Evolutionary conservation across 2,329 filamentous ascomycete genomes (phyloP).

Genomic region (Berkeleyomyces rouxiae): DNA sequence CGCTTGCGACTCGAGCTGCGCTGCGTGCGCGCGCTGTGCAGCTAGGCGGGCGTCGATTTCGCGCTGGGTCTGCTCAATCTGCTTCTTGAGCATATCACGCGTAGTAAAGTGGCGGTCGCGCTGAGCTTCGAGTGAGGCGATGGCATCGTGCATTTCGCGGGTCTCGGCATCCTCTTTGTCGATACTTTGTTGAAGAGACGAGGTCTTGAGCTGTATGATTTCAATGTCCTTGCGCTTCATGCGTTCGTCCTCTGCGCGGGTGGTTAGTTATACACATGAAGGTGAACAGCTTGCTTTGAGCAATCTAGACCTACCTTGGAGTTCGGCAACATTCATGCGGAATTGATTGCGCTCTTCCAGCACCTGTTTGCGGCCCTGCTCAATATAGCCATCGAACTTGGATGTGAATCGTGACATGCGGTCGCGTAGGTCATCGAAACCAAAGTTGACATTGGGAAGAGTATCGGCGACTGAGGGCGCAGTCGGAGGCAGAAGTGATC

Average conservation of each 20-base stretch:
- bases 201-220: conserved; percentile 56
- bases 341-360: conserved; percentile 91
- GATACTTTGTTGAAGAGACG: conserved; percentile 55
- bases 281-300: neutral
- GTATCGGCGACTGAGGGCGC: conserved; percentile 56
- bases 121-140: conserved; percentile 40
- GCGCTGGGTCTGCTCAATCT: conserved; percentile 50
- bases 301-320: conserved; percentile 53
- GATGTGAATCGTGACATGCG: conserved; percentile 87
- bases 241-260: conserved; percentile 61
- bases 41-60: conserved; percentile 53
- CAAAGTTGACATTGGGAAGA: conserved; percentile 83
- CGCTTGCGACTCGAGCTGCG: conserved; percentile 64
- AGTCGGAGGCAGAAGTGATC: conserved; percentile 40
- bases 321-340: conserved; percentile 71
- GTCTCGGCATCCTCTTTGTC: conserved; percentile 62
- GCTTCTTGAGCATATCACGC: conserved; percentile 39
- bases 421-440: conserved; percentile 86
- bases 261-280: neutral
- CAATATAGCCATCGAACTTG: conserved; percentile 87
- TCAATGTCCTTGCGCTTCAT: conserved; percentile 81
- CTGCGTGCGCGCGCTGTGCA: conserved; percentile 55
- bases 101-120: conserved; percentile 42
- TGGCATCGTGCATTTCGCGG: conserved; percentile 52
- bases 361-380: conserved; percentile 74